phyloP scores from a whole-genome alignment of 2,329 filamentous ascomycete species.

The Mycosphaerella arachidis region DNA sequence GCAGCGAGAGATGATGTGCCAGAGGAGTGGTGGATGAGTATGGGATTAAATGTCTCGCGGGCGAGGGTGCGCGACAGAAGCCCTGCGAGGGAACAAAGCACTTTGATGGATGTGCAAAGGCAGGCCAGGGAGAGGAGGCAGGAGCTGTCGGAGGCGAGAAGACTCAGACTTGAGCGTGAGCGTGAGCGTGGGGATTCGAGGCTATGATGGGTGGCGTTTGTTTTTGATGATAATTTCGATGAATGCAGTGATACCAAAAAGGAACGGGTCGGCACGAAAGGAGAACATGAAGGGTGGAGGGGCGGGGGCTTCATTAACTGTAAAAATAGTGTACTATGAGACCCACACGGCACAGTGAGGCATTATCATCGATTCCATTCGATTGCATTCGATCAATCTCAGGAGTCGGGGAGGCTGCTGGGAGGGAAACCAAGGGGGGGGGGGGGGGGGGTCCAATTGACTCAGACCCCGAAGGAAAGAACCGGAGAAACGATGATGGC shows the following conservation, averaged over 20 bases:
- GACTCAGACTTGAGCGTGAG: not conserved
- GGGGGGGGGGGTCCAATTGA: no score
- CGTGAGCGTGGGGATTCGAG: constrained; percentile 11
- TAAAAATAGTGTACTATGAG: not conserved
- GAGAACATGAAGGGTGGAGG: not conserved
- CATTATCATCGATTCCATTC: not conserved
- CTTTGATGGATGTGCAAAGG: not conserved
- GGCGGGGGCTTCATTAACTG: not conserved
- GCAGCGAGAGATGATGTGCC: constrained; percentile 69
- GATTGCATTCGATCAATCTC: no score
- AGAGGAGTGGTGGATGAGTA: constrained; percentile 69
- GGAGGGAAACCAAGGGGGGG: no score
- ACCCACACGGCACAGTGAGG: not conserved
- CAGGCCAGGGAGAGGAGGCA: not conserved
- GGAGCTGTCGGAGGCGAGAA: not conserved
- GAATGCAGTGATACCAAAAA: not conserved
- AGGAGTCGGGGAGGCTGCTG: no score
- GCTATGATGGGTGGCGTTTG: constrained; percentile 5
- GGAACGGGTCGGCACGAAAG: not conserved
- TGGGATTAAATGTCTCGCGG: constrained; percentile 36
- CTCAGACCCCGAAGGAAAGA: no score
- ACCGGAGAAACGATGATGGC: no score
- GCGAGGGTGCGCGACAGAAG: constrained; percentile 17
- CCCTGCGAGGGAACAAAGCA: not conserved
- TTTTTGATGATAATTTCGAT: not conserved